Conservation (phyloP, 306 rosid genomes). For the Crataegus laevigata region DNA sequence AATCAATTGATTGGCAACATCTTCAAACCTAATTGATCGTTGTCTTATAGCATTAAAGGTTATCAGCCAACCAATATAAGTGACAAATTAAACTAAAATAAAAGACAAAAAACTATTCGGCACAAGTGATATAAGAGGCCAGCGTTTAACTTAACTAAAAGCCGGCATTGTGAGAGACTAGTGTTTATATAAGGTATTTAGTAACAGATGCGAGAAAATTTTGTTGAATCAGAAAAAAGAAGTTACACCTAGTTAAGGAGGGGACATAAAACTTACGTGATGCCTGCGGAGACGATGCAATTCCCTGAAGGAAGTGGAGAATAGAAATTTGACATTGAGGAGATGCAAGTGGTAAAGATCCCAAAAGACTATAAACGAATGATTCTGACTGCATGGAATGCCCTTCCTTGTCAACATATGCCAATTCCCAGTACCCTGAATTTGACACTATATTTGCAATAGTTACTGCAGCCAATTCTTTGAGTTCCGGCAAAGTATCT, state of each 20-base stretch:
- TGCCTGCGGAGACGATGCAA: constrained; percentile 49
- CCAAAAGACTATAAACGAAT: constrained; percentile 27
- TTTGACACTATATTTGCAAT: constrained; percentile 51
- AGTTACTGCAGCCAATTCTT: constrained; percentile 42
- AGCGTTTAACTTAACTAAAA: too few relatives aligned
- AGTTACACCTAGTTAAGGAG: too few relatives aligned
- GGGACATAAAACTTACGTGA: constrained; percentile 28
- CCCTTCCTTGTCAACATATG: constrained; percentile 48
- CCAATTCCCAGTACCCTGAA: constrained; percentile 60
- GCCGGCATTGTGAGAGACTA: too few relatives aligned
- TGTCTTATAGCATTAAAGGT: neutral
- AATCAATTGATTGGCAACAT: neutral
- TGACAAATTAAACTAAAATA: too few relatives aligned
- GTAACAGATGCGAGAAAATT: too few relatives aligned
- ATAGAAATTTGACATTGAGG: constrained; percentile 33
- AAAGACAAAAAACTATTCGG: too few relatives aligned
- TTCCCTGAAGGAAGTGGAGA: constrained; percentile 47
- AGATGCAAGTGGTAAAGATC: constrained; percentile 17
- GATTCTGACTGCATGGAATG: constrained; percentile 45
- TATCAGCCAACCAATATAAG: too few relatives aligned
- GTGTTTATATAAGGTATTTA: too few relatives aligned
- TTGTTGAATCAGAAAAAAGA: too few relatives aligned
- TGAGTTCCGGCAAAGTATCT: constrained; percentile 28
- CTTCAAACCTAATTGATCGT: neutral
- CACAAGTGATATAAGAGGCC: too few relatives aligned